Percentiles rank a stretch among this genome's conserved stretches.
These are phyloP conservation scores for Cryomyces minteri DNA, from an alignment of 495 filamentous ascomycete genomes.

Conservation along the genomic window DNA sequence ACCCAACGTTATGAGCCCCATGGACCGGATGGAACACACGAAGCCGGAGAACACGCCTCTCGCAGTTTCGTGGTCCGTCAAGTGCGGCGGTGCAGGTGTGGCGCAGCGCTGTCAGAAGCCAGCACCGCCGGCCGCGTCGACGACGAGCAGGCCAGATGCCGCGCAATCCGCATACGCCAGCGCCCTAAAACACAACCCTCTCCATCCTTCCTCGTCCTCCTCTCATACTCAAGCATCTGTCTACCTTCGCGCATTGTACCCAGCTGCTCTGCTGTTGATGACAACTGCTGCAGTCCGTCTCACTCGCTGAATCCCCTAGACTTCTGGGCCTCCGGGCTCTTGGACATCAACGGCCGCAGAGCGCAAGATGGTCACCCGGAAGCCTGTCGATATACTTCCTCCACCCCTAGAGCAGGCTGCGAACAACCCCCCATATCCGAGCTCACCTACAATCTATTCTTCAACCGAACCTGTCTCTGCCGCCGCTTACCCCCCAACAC, in stretches of 20 bases:
- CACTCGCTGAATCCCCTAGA: background rate
- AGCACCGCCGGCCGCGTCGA: no score
- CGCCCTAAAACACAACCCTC: no score
- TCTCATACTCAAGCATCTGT: background rate
- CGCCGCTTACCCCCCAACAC: conserved; percentile 3
- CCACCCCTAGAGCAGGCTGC: conserved; percentile 11
- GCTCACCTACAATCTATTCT: conserved; percentile 3
- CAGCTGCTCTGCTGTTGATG: background rate
- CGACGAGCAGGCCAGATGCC: no score
- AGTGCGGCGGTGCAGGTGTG: background rate
- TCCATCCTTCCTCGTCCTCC: background rate
- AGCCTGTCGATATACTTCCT: conserved; percentile 7
- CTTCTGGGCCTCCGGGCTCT: background rate
- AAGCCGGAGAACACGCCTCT: background rate
- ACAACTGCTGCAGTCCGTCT: background rate
- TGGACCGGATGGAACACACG: background rate
- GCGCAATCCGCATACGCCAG: no score
- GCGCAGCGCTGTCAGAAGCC: no score
- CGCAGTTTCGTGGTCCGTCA: background rate
- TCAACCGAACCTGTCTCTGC: no score
- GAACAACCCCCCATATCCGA: conserved; percentile 16
- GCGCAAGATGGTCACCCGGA: conserved; percentile 2
- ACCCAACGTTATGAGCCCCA: background rate
- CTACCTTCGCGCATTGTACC: no score
- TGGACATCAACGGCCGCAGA: background rate